Base-by-base conservation (phyloP, 805 yeast genomes). In the Nakazawaea ernobii region DNA sequence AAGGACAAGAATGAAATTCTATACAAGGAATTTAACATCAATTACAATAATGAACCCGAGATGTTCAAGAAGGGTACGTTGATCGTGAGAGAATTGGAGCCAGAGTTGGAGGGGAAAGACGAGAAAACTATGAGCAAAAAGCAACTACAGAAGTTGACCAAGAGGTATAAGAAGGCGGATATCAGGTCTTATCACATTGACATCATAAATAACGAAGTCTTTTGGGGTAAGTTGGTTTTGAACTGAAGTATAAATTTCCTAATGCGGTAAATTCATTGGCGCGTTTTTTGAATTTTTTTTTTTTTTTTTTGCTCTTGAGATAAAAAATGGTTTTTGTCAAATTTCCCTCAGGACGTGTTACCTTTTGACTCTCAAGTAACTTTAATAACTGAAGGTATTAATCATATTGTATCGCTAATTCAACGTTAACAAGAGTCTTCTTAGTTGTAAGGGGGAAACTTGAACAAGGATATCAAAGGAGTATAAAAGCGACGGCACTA, bases 41-140 rank as follows among this genome's bases (percentile, higher is more conserved):
- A 94, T 59, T 94, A 94, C 66, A 94, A 94, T 61, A 80, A 87
- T 53, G 97, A 92, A 65, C 86, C 86, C 0, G 97, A 86, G 47
- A 82, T 90, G 52, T 94, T 68, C 67, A 86, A 84, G 53, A 94
- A 92, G 67, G 99, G 99, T 2, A 80, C 91, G 0, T 64, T 78
- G 2, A 61, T 79, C 14, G 68, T 81, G 3, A 68, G 91, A 56
- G 82, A 80, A 45, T 56, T 60, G 14, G 32, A 35, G 10, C 53
- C 29, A 4, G 52, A 43, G 8, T 57, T 52, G 14, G 46, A 39
- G 8, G 54, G 52, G 14, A 36, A 15, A n/a, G 30, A 39, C 9
- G 45, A 30, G 11, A 46, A 11, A 39, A 52, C 39, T 11, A 40
- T 66, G 48, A 51, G 68, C 13, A 62, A 63, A 15, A 63, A 86